phyloP scores from a whole-genome alignment of 306 rosid species.

The Prinsepia uniflora region DNA sequence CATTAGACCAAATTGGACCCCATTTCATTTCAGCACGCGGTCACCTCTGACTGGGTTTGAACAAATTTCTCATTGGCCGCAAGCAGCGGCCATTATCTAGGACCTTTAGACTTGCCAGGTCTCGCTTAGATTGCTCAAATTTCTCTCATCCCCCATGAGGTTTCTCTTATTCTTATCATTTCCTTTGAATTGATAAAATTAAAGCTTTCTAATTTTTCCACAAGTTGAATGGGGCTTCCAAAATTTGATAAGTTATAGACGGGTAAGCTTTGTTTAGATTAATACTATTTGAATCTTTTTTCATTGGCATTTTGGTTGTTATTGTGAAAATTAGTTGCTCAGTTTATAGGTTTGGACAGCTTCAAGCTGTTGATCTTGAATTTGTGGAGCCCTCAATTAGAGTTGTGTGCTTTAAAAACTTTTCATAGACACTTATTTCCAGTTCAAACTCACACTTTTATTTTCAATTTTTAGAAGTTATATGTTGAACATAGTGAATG shows the following conservation, averaged over 20 bases:
- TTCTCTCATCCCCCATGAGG: constrained; percentile 63
- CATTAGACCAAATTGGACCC: too few relatives aligned
- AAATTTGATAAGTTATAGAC: constrained; percentile 65
- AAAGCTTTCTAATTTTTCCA: neutral
- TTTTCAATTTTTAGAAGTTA: neutral
- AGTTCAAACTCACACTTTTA: neutral
- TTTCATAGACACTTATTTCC: neutral
- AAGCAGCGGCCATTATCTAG: constrained; percentile 37
- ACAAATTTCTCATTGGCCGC: constrained; percentile 30
- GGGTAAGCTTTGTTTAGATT: constrained; percentile 38
- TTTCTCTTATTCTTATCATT: constrained; percentile 9
- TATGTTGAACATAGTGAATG: too few relatives aligned
- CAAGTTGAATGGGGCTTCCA: constrained; percentile 72
- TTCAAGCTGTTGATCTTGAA: constrained; percentile 66
- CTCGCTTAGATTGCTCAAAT: constrained; percentile 81
- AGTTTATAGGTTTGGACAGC: constrained; percentile 72
- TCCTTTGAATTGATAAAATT: neutral
- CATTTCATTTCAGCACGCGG: too few relatives aligned
- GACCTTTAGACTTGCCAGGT: constrained; percentile 57
- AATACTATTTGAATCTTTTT: neutral
- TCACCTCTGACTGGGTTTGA: constrained; percentile 2
- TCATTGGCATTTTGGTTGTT: neutral
- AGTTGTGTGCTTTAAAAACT: constrained; percentile 51
- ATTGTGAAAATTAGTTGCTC: constrained; percentile 3
- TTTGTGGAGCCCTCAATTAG: constrained; percentile 71